Evolutionary conservation across 129 eudicot species (phyloP).

Genomic region (Ambrosia artemisiifolia): DNA sequence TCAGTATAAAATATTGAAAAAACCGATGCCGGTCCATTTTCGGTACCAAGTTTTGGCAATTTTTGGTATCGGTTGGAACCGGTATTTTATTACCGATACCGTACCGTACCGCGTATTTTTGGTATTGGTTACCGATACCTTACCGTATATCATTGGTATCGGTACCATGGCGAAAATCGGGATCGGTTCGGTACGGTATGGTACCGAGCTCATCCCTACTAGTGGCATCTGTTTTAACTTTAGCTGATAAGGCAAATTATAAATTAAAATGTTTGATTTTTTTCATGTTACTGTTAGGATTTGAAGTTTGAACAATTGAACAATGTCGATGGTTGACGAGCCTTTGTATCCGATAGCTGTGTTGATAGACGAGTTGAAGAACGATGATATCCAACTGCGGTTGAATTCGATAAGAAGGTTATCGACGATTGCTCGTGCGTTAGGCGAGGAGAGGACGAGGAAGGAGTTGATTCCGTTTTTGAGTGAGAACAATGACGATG

Average conservation of each 20-base stretch:
- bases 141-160: no score
- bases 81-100: no score
- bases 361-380: slow-evolving; percentile 87
- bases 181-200: no score
- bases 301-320: background rate
- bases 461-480: slow-evolving; percentile 88
- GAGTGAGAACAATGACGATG: slow-evolving; percentile 94
- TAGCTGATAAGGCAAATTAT: background rate
- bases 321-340: slow-evolving; percentile 79
- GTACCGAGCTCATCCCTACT: no score
- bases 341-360: slow-evolving; percentile 96
- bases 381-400: slow-evolving; percentile 85
- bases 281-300: background rate
- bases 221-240: background rate
- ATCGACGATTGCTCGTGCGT: slow-evolving; percentile 93
- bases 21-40: no score
- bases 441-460: slow-evolving; percentile 90
- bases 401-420: slow-evolving; percentile 88
- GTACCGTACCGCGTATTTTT: no score
- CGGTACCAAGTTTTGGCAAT: no score
- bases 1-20: no score
- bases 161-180: no score
- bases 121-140: no score
- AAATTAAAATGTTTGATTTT: background rate
- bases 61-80: no score